Evolutionary conservation across 768 basidiomycete genomes (phyloP), one percentile per base, ranked within the genome.

Genomic region (Pisolithus marmoratus): DNA sequence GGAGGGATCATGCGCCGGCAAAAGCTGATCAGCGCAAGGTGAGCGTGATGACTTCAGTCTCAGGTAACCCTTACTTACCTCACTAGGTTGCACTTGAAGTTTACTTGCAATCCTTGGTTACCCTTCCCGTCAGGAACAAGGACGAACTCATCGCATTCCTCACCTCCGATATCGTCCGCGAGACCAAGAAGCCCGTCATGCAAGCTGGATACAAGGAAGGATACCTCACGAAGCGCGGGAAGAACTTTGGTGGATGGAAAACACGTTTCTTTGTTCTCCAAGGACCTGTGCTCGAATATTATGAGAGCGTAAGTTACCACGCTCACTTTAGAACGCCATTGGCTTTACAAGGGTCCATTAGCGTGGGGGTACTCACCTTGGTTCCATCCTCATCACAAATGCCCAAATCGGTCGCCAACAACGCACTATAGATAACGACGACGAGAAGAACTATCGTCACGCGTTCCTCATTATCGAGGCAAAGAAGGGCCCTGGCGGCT

Each of bases 161-260:
- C 59, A 94, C 87, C 26, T 89, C 90, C 6, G 94, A 95, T 63
- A 78, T 95, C 49, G 80, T 94, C 34, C 83, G 83, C 31, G 84
- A 85, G 56, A 74, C 84, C 42, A 82, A 81, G 65, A 82, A 84
- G 55, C 86, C 89, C 2, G 88, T 88, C 19, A 81, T 81, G 73
- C 86, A 88, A 63, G 77, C 77, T 2, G 89, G 89, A 24, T 84
- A 94, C 72, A 96, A 95, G 69, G 91, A 95, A 68, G 95, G 94
- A 15, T 95, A 95, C 66, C 73, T 96, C 34, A 97, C 95, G 19
- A 97, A 97, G 72, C 80, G 93, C 52, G 94, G 94, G 20, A 93
- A 97, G 74, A 96, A 92, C 63, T 97, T 98, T 70, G 96, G 96
- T 42, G 94, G 95, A 2, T 94, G 92, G 95, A 94, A 95, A 65